Percentiles rank a stretch among this genome's conserved stretches.
Evolutionary conservation across 2,329 filamentous ascomycete species (phyloP).

Genomic region (Fusarium pseudonygamai): DNA sequence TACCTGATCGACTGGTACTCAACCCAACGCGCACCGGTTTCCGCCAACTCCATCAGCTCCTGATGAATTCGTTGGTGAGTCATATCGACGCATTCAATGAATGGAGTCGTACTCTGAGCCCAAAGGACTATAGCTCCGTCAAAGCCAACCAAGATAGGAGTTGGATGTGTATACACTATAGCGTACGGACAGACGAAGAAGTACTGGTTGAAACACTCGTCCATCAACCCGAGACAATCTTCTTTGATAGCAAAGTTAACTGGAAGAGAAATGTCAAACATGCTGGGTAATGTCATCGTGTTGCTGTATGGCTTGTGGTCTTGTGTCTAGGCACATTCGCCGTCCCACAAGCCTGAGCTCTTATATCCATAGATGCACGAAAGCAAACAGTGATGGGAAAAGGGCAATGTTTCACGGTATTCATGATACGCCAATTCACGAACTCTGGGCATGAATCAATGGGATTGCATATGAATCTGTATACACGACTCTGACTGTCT

Average conservation of each 20-base stretch:
- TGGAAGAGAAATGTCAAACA: not conserved
- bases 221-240: not conserved
- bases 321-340: not conserved
- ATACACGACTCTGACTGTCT: not conserved
- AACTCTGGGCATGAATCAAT: not conserved
- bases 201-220: not conserved
- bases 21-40: slow-evolving; percentile 12
- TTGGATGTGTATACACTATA: not conserved
- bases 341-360: not conserved
- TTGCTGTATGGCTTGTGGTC: not conserved
- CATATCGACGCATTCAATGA: slow-evolving; percentile 5
- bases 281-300: not conserved
- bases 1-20: slow-evolving; percentile 17
- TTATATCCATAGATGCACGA: not conserved
- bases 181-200: not conserved
- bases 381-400: not conserved
- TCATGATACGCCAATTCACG: not conserved
- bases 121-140: slow-evolving; percentile 2
- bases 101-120: not conserved
- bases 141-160: not conserved
- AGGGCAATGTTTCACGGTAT: not conserved
- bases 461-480: not conserved
- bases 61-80: not conserved
- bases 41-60: slow-evolving; percentile 12
- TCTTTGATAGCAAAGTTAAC: not conserved